Evolutionary conservation across 257 asterid species (phyloP), one percentile per base, ranked within the genome.

Genomic region (Petunia axillaris): DNA sequence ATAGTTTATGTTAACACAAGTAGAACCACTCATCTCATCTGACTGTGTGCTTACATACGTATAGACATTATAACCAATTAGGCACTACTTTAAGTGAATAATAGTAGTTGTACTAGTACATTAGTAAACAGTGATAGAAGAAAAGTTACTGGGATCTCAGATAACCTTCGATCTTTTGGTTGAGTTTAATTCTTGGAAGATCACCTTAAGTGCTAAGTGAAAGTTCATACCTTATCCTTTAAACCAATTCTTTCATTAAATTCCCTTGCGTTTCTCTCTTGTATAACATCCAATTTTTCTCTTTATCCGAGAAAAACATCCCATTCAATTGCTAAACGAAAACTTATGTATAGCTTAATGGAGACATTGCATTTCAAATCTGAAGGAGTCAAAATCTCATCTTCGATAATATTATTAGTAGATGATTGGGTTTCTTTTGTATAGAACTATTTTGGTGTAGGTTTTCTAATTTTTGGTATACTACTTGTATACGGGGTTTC

Each of bases 1-100:
- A 25, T 25, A 53, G 75, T 40, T 16, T 66, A 13, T 14, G 53
- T 40, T 66, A 40, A 66, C 37, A 13, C 73, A 40, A 1, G 13
- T 66, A 14, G 53, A 39, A 40, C 52, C 37, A 14, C 7, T 66
- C 75, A 66, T 66, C 75, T 66, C 53, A 66, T 66, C 53, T 6
- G 53, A 40, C 75, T 66, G 75, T 3, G 53, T 1, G 35, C 50
- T 13, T 6, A 66, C 39, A 53, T 37, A 37, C 44, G 11, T 59
- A 59, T 16, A 59, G 64, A 59, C 64, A 59, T 16, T 59, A 6
- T 6, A 5, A 59, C 64, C 37, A 6, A 59, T 16, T 59, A 59
- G 11, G 38, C 36, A 59, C 10, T 59, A 38, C 2, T 59, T 59
- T 6, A 15, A 40, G 37, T 66, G 53, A 66, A 13, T 3, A 67